phyloP scores from a whole-genome alignment of 805 yeast species.

The Cyberlindnera mrakii region DNA sequence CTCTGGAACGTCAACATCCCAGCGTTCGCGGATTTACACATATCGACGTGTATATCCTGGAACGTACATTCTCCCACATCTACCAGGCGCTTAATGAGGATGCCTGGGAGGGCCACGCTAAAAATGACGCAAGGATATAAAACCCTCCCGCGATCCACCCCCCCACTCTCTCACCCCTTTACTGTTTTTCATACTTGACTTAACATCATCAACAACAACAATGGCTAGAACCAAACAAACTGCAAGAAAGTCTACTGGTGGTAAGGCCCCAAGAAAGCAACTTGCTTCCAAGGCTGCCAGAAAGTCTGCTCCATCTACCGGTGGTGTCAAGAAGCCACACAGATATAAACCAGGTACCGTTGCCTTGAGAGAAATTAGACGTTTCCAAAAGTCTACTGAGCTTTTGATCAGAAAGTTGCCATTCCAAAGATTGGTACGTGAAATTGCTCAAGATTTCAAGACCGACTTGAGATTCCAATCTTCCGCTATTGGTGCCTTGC shows the following conservation, averaged over 20 bases:
- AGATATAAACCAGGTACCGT: conserved; percentile 96
- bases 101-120: too few relatives aligned
- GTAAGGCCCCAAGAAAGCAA: conserved; percentile 92
- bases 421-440: conserved; percentile 93
- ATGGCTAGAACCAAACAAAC: conserved; percentile 94
- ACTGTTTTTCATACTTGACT: too few relatives aligned
- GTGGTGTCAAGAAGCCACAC: conserved; percentile 91
- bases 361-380: conserved; percentile 92
- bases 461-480: conserved; percentile 93
- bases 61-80: too few relatives aligned
- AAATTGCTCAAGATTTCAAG: conserved; percentile 89
- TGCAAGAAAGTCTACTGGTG: conserved; percentile 91
- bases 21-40: neutral
- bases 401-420: conserved; percentile 92
- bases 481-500: conserved; percentile 93
- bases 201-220: conserved; percentile 18
- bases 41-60: too few relatives aligned
- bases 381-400: conserved; percentile 94
- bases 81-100: too few relatives aligned
- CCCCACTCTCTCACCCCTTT: too few relatives aligned
- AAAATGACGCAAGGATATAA: neutral
- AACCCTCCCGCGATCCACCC: neutral
- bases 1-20: neutral
- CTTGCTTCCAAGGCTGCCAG: conserved; percentile 88
- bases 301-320: conserved; percentile 85